phyloP scores from a whole-genome alignment of 257 asterid genomes.

The Salvia splendens region DNA sequence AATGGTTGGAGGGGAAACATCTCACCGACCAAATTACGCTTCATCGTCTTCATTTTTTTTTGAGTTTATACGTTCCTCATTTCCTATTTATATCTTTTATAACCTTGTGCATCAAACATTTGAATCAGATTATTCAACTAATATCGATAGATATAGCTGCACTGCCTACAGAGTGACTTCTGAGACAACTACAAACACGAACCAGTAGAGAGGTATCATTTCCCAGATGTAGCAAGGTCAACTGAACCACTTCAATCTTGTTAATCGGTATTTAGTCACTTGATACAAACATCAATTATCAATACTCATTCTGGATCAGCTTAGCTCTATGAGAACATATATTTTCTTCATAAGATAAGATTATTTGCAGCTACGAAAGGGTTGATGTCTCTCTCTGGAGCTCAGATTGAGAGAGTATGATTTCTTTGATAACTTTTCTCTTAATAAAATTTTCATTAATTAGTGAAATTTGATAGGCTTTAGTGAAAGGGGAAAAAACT shows the following conservation, averaged over 20 bases:
- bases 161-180: not conserved
- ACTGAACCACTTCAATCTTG: not conserved
- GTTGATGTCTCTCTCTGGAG: not conserved
- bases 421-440: too few species aligned
- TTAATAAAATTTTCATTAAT: too few species aligned
- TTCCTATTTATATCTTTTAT: not conserved
- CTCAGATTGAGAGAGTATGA: not conserved
- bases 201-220: not conserved
- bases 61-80: not conserved
- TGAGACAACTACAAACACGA: not conserved
- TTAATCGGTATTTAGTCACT: not conserved
- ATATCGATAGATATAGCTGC: not conserved
- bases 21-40: too few species aligned
- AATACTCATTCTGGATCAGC: too few species aligned
- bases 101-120: not conserved
- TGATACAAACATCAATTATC: too few species aligned
- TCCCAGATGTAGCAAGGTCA: not conserved
- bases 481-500: not conserved
- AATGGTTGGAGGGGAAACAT: too few species aligned
- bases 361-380: not conserved
- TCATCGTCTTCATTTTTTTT: too few species aligned
- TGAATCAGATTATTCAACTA: not conserved
- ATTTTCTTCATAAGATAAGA: not conserved
- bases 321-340: too few species aligned
- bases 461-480: not conserved